Base-by-base conservation (phyloP, 2,329 filamentous ascomycete species). In the Chrysoporthe austroafricana region DNA sequence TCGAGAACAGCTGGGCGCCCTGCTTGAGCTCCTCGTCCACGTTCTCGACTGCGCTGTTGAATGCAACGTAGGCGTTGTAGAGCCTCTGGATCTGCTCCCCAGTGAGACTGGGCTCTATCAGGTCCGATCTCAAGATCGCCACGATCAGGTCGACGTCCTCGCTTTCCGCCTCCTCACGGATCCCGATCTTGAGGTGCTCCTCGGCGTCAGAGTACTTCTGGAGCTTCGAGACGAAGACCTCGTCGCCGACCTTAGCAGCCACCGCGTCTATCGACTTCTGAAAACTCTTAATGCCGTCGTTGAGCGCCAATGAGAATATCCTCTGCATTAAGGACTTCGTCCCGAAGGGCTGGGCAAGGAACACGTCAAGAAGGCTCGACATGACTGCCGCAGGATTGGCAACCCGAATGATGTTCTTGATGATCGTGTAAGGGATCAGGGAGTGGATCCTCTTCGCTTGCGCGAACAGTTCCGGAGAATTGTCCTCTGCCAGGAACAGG, bases 381-480 rank as follows among this genome's bases (percentile, higher is more conserved):
- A 99, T 98, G 71, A 99, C 96, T 6, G 94, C 93, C 0, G 95
- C 95, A 2, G 96, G 96, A 73, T 99, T 99, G 32, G 96, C 94
- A 73, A 98, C 93, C 66, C 95, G 90, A 74, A 99, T 98, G 59
- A 97, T 93, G 76, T 98, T 97, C 82, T 99, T 99, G 77, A 99
- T 85, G 61, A 97, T 84, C 0, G 90, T 91, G 76, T 99, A 99
- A 0, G 96, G 96, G 57, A 99, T 91, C 66, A 98, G 86, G 0
- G 94, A 97, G 77, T 99, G 96, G 63, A 98, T 97, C 69, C 92
- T 89, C 80, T 95, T 97, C 4, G 92, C 90, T 79, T 99, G 96
- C 0, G 94, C 93, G 77, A 98, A 98, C 42, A 99, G 80, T 76
- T 99, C 96, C 0, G 96, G 94, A 0, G 95, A 97, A 78, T 99